Evolutionary conservation across 2,329 filamentous ascomycete species (phyloP), one percentile per base, ranked within the genome.

Genomic region (Trichophyton benhamiae): DNA sequence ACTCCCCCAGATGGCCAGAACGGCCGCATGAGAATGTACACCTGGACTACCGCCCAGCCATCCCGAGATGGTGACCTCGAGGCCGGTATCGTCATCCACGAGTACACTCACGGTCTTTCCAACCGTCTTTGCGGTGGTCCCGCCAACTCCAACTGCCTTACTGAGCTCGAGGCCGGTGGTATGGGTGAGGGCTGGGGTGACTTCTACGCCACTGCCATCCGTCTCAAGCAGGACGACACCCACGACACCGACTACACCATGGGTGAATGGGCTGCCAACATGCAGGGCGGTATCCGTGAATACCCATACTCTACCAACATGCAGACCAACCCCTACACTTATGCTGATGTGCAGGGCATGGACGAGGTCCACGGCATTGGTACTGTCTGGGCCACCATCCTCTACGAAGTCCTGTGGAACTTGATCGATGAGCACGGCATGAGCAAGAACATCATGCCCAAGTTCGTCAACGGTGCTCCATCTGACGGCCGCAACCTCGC

Each of bases 111-210:
- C 60, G 63, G 63, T 53, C 58, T 64, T 22, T 64, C 63, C 58
- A 64, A 62, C 58, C 63, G 63, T 62, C 60, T 64, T 13, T 59
- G 52, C 22, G 63, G 63, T 59, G 63, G 63, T 52, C 63, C 63
- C 27, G 42, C 60, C 36, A 64, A 64, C 60, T 60, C 60, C 27
- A 44, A 58, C 30, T 64, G 63, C 59, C 59, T 64, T 44, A 57
- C 30, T 27, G 63, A 46, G 22, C 60, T 64, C 22, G 63, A 64
- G 42, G 52, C 63, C 33, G 63, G 63, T 57, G 63, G 63, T 62
- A 64, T 64, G 63, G 63, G 63, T 59, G 63, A 64, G 27, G 63
- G 63, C 20, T 64, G 63, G 63, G 60, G 60, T 58, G 63, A 64
- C 48, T 62, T 62, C 63, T 15, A 62, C 2, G 63, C 63, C 58